phyloP scores from a whole-genome alignment of 1,284 basidiomycete species.

The Apiotrichum siamense region DNA sequence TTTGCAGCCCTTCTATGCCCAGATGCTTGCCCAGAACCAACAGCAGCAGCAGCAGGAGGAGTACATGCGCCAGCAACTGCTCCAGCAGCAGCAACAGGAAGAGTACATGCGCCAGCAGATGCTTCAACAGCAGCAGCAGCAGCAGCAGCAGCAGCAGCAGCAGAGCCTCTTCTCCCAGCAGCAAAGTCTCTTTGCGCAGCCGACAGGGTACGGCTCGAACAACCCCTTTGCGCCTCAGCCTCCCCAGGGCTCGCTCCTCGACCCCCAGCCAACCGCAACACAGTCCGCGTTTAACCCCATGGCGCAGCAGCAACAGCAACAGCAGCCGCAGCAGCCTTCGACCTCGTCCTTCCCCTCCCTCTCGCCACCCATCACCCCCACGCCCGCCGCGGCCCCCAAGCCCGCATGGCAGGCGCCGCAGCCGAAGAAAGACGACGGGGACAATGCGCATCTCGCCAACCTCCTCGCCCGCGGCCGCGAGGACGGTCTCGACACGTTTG shows the following conservation, averaged over 20 bases:
- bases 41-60: conserved; percentile 57
- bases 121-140: conserved; percentile 43
- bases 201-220: conserved; percentile 71
- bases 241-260: conserved; percentile 31
- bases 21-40: conserved; percentile 46
- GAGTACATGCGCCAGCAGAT: conserved; percentile 48
- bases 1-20: conserved; percentile 46
- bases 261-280: conserved; percentile 3
- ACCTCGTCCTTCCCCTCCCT: conserved; percentile 1
- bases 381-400: conserved; percentile 27
- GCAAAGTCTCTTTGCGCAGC: conserved; percentile 52
- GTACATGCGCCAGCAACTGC: conserved; percentile 42
- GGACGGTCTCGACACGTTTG: conserved; percentile 89
- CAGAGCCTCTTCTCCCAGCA: conserved; percentile 52
- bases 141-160: conserved; percentile 56
- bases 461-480: conserved; percentile 71
- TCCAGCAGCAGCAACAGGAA: conserved; percentile 58
- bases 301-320: conserved; percentile 15
- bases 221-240: conserved; percentile 72
- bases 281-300: conserved; percentile 29
- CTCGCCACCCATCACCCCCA: conserved; percentile 22
- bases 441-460: conserved; percentile 68
- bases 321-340: conserved; percentile 8
- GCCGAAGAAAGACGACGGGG: conserved; percentile 53
- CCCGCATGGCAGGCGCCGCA: conserved; percentile 31